Evolutionary conservation across 108 stramenopile genomes (phyloP).

Genomic region (Chaetoceros muelleri): DNA sequence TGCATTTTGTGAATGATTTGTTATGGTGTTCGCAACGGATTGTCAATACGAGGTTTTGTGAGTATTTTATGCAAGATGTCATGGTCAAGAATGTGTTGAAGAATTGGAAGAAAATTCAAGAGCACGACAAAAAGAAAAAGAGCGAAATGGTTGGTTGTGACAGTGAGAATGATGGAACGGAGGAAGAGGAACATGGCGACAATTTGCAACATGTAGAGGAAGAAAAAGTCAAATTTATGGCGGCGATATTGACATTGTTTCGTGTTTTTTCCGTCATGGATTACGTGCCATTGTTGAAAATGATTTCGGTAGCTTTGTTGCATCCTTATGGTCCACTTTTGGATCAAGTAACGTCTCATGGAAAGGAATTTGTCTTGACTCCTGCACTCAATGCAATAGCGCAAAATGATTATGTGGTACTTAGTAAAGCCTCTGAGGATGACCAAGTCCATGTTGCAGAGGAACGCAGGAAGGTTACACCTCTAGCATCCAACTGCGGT

Average conservation of each 20-base stretch:
- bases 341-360: neutral
- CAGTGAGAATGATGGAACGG: neutral
- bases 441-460: too few relatives aligned
- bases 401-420: conserved; percentile 1
- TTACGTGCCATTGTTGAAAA: conserved; percentile 40
- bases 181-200: neutral
- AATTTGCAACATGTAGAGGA: neutral
- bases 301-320: conserved; percentile 47
- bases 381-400: conserved; percentile 34
- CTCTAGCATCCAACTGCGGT: too few relatives aligned
- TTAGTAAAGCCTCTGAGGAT: neutral
- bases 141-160: neutral
- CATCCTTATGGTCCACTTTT: conserved; percentile 32
- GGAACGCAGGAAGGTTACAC: too few relatives aligned
- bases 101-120: conserved; percentile 13
- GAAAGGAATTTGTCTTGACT: conserved; percentile 24
- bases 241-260: conserved; percentile 27
- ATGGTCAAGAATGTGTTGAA: conserved; percentile 37
- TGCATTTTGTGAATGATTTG: conserved; percentile 67
- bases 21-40: conserved; percentile 54
- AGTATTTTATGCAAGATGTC: conserved; percentile 46
- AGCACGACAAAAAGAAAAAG: conserved; percentile 11
- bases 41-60: conserved; percentile 66
- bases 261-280: conserved; percentile 30
- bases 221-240: conserved; percentile 9